Percentiles rank a stretch among this genome's conserved stretches.
Evolutionary conservation across 1,139 yeast genomes (phyloP).

Genomic region (Taphrina flavorubra): DNA sequence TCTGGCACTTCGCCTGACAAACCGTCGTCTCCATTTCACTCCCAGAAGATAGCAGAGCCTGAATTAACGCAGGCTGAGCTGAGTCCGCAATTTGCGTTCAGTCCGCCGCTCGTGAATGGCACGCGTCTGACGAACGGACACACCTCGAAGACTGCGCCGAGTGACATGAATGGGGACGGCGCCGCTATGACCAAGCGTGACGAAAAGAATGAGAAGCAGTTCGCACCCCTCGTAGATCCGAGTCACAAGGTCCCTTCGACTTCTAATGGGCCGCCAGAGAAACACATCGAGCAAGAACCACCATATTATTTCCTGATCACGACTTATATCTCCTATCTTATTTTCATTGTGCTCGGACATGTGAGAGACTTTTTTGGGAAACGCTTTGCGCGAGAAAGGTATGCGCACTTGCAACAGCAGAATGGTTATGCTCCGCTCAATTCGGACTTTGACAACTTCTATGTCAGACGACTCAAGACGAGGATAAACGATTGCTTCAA

Average conservation of each 20-base stretch:
- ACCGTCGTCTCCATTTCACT: conserved; percentile 20
- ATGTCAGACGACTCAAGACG: conserved; percentile 85
- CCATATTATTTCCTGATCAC: conserved; percentile 77
- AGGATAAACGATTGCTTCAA: conserved; percentile 95
- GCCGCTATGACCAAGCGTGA: conserved; percentile 13
- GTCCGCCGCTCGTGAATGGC: conserved; percentile 5
- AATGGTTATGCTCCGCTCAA: conserved; percentile 97
- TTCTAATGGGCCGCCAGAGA: conserved; percentile 43
- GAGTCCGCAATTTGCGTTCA: conserved; percentile 12
- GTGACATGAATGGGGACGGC: conserved; percentile 35
- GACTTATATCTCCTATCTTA: conserved; percentile 82
- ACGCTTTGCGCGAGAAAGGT: conserved; percentile 67
- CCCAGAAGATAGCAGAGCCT: conserved; percentile 29
- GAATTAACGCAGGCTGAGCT: conserved; percentile 16
- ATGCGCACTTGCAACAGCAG: conserved; percentile 70
- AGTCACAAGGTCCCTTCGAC: conserved; percentile 45
- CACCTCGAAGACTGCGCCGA: neutral
- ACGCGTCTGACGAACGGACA: conserved; percentile 12
- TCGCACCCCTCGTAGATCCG: conserved; percentile 45
- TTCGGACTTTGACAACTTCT: conserved; percentile 90
- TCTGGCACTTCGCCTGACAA: conserved; percentile 18
- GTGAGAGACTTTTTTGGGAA: conserved; percentile 86
- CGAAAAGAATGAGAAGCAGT: conserved; percentile 43
- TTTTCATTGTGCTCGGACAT: conserved; percentile 86
- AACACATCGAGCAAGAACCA: conserved; percentile 70